Percentiles rank a stretch among this genome's conserved stretches.
Evolutionary conservation across 345 rosid species (phyloP).

Genomic region (Sonneratia alba): DNA sequence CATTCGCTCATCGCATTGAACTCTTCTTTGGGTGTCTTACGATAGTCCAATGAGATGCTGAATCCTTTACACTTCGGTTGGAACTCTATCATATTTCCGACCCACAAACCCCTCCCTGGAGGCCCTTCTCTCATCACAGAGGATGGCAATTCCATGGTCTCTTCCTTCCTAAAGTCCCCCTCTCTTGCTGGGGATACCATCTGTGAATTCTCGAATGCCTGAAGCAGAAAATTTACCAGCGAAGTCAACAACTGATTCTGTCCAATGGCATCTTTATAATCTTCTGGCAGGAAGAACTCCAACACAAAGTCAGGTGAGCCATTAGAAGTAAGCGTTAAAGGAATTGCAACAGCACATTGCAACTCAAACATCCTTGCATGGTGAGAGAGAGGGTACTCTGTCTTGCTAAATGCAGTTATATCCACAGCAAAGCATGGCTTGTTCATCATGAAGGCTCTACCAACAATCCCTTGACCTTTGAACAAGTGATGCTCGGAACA

Average conservation of each 20-base stretch:
- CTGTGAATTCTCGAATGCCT: constrained; percentile 39
- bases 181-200: constrained; percentile 28
- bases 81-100: constrained; percentile 42
- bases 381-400: constrained; percentile 75
- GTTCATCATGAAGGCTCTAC: constrained; percentile 48
- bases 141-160: constrained; percentile 20
- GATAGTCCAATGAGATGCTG: constrained; percentile 50
- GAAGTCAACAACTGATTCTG: constrained; percentile 39
- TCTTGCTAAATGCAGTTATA: constrained; percentile 51
- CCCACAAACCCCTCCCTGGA: constrained; percentile 47
- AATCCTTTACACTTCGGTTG: constrained; percentile 56
- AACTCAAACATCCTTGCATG: constrained; percentile 70
- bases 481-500: constrained; percentile 82
- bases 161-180: constrained; percentile 15
- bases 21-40: constrained; percentile 47
- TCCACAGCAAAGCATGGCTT: constrained; percentile 62
- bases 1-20: constrained; percentile 36
- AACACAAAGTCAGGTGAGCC: constrained; percentile 60
- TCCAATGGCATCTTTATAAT: constrained; percentile 37
- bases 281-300: constrained; percentile 75
- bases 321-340: constrained; percentile 33
- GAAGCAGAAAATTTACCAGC: constrained; percentile 38
- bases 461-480: constrained; percentile 73
- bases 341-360: constrained; percentile 69
- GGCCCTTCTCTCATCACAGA: constrained; percentile 27